A percentile compares a stretch with the other conserved stretches of the same genome.
Evolutionary conservation across 2,329 filamentous ascomycete genomes (phyloP).

Genomic region (Alternaria dauci): DNA sequence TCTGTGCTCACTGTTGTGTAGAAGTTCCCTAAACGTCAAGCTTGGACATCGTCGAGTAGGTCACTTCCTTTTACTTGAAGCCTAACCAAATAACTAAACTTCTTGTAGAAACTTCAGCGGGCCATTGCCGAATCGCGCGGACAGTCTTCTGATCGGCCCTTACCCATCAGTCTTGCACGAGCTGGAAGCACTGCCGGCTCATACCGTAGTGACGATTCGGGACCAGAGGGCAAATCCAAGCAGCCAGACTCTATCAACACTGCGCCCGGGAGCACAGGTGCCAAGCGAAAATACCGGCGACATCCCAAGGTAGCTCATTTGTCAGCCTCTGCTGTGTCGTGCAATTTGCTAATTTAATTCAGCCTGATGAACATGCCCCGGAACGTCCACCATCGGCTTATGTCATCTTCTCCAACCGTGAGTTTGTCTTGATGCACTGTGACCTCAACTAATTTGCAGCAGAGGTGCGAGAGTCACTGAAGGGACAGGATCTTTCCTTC

Average conservation of each 20-base stretch:
- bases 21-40: conserved; percentile 78
- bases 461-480: conserved; percentile 81
- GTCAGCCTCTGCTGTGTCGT: not conserved
- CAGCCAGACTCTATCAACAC: conserved; percentile 53
- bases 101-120: conserved; percentile 76
- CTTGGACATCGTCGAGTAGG: conserved; percentile 81
- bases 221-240: conserved; percentile 59
- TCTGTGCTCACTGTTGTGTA: conserved; percentile 46
- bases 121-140: conserved; percentile 79
- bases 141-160: conserved; percentile 48
- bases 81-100: conserved; percentile 10
- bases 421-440: conserved; percentile 45
- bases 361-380: conserved; percentile 81
- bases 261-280: conserved; percentile 33
- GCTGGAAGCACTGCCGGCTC: conserved; percentile 63
- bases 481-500: conserved; percentile 78
- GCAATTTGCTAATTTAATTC: conserved; percentile 26
- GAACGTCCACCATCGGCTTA: conserved; percentile 83
- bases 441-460: conserved; percentile 26
- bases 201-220: conserved; percentile 63
- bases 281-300: conserved; percentile 78
- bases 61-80: conserved; percentile 4
- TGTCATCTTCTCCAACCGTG: conserved; percentile 85
- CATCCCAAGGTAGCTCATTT: conserved; percentile 72
- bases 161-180: conserved; percentile 52